These are phyloP conservation scores for Fusarium sambucinum DNA, from an alignment of 2,329 filamentous ascomycete genomes.

Conservation along the genomic window DNA sequence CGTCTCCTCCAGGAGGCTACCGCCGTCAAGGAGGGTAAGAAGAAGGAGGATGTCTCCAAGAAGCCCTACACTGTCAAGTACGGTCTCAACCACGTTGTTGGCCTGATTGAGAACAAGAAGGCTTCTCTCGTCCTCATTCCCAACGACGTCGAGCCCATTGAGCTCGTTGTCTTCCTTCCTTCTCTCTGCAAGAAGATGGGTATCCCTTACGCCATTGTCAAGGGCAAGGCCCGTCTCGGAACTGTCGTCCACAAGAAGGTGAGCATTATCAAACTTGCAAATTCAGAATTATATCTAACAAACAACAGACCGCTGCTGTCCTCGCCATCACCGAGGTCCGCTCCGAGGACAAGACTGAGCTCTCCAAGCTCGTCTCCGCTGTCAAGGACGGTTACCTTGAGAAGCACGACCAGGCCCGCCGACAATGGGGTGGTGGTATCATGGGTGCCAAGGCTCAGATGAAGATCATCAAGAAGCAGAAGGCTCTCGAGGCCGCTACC, in stretches of 20 bases:
- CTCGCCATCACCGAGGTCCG: conserved; percentile 97
- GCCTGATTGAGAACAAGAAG: conserved; percentile 99
- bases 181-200: conserved; percentile 99
- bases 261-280: conserved; percentile 36
- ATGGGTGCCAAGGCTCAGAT: conserved; percentile 95
- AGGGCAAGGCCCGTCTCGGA: conserved; percentile 99
- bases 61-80: conserved; percentile 99
- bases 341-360: conserved; percentile 97
- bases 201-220: conserved; percentile 98
- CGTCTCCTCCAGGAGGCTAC: conserved; percentile 98
- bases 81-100: conserved; percentile 99
- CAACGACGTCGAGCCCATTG: conserved; percentile 99
- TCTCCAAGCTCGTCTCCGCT: conserved; percentile 94
- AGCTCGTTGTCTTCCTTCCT: conserved; percentile 98
- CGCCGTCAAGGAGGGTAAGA: conserved; percentile 98
- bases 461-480: conserved; percentile 85
- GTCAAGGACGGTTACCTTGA: conserved; percentile 98
- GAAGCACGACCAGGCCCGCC: conserved; percentile 91
- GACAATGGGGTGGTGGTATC: conserved; percentile 99
- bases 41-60: conserved; percentile 99
- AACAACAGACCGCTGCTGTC: conserved; percentile 91
- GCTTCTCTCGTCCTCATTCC: conserved; percentile 96
- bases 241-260: conserved; percentile 99
- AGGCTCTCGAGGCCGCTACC: conserved; percentile 93
- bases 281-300: conserved; percentile 45